Percentiles rank a stretch among this genome's conserved stretches.
Conservation (phyloP, 2,329 filamentous ascomycete genomes). For the Endothia cerciana region DNA sequence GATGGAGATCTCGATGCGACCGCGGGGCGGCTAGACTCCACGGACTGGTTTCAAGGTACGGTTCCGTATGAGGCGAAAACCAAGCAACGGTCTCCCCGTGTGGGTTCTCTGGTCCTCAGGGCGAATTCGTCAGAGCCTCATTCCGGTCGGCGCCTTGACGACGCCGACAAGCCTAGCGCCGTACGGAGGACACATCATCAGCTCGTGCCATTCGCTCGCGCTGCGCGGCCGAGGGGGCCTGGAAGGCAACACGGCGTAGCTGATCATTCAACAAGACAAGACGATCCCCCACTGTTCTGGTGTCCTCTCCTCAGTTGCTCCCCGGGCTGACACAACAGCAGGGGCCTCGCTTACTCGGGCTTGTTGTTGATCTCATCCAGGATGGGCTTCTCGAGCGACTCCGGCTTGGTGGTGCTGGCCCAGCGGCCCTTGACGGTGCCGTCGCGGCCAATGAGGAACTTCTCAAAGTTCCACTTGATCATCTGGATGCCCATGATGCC, state of each 20-base stretch:
- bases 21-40: slow-evolving; percentile 2
- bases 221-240: slow-evolving; percentile 7
- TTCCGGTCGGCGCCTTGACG: slow-evolving; percentile 16
- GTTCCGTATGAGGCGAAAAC: background rate
- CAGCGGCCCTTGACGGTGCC: slow-evolving; percentile 85
- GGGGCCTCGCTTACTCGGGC: slow-evolving; percentile 36
- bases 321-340: background rate
- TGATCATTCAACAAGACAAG: slow-evolving; percentile 1
- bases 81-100: background rate
- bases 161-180: slow-evolving; percentile 19
- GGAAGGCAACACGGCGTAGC: background rate
- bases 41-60: background rate
- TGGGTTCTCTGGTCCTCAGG: background rate
- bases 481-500: slow-evolving; percentile 86
- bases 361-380: slow-evolving; percentile 71
- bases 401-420: slow-evolving; percentile 87
- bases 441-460: slow-evolving; percentile 88
- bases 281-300: background rate
- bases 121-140: slow-evolving; percentile 20
- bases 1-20: background rate
- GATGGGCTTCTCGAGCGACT: slow-evolving; percentile 75
- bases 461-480: slow-evolving; percentile 99
- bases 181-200: slow-evolving; percentile 13
- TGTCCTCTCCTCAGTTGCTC: background rate
- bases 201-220: slow-evolving; percentile 16